These are phyloP conservation scores for Dendrostoma leiphaemia DNA, from an alignment of 2,329 filamentous ascomycete genomes.

Conservation along the genomic window DNA sequence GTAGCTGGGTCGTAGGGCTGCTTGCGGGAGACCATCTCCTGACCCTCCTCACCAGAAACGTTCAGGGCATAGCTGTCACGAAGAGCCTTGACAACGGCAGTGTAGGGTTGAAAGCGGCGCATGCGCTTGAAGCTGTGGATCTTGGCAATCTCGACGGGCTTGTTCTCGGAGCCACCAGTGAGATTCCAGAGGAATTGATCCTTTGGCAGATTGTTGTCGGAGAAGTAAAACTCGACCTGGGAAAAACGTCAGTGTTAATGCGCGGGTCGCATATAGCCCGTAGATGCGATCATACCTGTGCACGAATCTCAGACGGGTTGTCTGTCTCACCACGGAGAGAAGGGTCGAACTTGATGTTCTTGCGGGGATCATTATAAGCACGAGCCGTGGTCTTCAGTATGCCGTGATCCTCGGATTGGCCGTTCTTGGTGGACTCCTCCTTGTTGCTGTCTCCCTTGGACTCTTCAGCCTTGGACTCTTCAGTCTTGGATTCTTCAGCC, in stretches of 20 bases:
- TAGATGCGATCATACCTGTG: slow-evolving; percentile 59
- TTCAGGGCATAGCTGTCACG: slow-evolving; percentile 57
- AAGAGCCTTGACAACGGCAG: slow-evolving; percentile 77
- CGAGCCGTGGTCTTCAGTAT: slow-evolving; percentile 46
- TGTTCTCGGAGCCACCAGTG: slow-evolving; percentile 77
- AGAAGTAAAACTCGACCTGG: slow-evolving; percentile 95
- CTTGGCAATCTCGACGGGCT: slow-evolving; percentile 72
- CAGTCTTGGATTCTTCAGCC: slow-evolving; percentile 24
- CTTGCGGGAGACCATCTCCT: slow-evolving; percentile 76
- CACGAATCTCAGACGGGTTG: slow-evolving; percentile 78
- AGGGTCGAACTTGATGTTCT: slow-evolving; percentile 71
- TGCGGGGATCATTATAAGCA: slow-evolving; percentile 39
- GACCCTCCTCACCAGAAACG: slow-evolving; percentile 69
- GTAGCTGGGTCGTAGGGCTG: slow-evolving; percentile 60
- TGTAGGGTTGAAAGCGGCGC: slow-evolving; percentile 88
- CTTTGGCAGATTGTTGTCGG: slow-evolving; percentile 81
- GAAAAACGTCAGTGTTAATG: slow-evolving; percentile 15
- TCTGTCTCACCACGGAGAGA: slow-evolving; percentile 66
- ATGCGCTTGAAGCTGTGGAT: slow-evolving; percentile 93
- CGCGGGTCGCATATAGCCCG: not conserved
- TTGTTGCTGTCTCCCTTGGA: slow-evolving; percentile 23
- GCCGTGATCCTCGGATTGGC: slow-evolving; percentile 22
- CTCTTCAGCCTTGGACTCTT: slow-evolving; percentile 22
- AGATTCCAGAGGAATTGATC: slow-evolving; percentile 84
- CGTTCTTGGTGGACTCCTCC: slow-evolving; percentile 26